phyloP scores from a whole-genome alignment of 1,139 yeast species.

The Hanseniaspora sp. region DNA sequence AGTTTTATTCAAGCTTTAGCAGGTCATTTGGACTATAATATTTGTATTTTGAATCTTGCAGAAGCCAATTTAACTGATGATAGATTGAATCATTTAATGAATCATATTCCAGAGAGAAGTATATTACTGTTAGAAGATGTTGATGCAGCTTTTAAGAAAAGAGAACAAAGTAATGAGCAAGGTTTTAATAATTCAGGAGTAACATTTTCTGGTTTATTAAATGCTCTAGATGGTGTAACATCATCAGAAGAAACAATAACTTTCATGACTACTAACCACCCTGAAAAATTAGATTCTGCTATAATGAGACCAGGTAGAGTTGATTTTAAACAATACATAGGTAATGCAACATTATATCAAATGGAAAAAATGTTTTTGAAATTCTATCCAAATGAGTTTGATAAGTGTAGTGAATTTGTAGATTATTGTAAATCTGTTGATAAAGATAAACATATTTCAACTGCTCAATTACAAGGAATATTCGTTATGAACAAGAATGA shows the following conservation, averaged over 20 bases:
- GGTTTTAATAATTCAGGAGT: slow-evolving; percentile 66
- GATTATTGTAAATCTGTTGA: slow-evolving; percentile 28
- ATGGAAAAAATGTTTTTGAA: slow-evolving; percentile 74
- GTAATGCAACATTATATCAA: slow-evolving; percentile 76
- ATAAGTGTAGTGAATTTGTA: slow-evolving; percentile 49
- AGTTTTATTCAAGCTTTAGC: slow-evolving; percentile 93
- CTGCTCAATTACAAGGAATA: slow-evolving; percentile 91
- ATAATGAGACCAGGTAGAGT: slow-evolving; percentile 84
- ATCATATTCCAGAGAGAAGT: slow-evolving; percentile 85
- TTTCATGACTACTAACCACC: slow-evolving; percentile 97
- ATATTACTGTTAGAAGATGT: slow-evolving; percentile 79
- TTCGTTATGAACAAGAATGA: slow-evolving; percentile 85
- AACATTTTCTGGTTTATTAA: slow-evolving; percentile 84
- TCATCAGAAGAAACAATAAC: slow-evolving; percentile 94
- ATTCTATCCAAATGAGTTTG: slow-evolving; percentile 61
- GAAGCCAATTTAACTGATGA: slow-evolving; percentile 91
- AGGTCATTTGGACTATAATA: slow-evolving; percentile 89
- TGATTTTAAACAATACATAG: slow-evolving; percentile 70
- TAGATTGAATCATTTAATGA: slow-evolving; percentile 85
- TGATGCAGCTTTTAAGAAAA: slow-evolving; percentile 85
- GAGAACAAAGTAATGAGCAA: slow-evolving; percentile 67
- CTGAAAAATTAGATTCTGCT: slow-evolving; percentile 81
- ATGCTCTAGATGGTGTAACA: slow-evolving; percentile 97
- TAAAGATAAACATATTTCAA: slow-evolving; percentile 53
- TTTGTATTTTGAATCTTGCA: slow-evolving; percentile 80